Evolutionary conservation across 1,284 basidiomycete species (phyloP).

Genomic region (Filobasidium uniguttulatum): DNA sequence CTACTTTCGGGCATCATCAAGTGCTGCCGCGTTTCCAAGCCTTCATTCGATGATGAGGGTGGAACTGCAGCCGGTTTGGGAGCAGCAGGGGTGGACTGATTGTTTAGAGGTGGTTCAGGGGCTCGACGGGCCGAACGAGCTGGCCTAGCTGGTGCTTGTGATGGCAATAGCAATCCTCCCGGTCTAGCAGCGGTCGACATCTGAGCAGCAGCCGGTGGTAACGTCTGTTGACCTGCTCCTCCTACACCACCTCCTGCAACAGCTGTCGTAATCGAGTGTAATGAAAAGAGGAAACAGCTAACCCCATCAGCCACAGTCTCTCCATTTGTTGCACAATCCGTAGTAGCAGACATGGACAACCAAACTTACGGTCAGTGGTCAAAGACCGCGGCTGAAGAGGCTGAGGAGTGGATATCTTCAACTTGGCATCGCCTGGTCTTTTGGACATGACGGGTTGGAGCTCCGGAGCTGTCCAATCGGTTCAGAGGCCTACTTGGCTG

Average conservation of each 20-base stretch:
- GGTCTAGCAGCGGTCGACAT: not conserved
- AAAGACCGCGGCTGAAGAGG: slow-evolving; percentile 11
- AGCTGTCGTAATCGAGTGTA: not conserved
- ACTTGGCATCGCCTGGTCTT: no score
- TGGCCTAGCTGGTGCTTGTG: not conserved
- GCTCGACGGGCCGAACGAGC: slow-evolving; percentile 1
- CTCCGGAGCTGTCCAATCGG: no score
- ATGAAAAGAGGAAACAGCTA: not conserved
- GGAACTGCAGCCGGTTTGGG: not conserved
- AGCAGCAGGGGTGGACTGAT: no score
- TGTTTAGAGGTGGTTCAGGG: not conserved
- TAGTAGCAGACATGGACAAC: no score
- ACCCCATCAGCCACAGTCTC: not conserved
- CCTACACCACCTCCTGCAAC: no score
- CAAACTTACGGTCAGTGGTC: no score
- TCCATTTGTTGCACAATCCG: not conserved
- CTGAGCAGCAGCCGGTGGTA: no score
- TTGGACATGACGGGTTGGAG: no score
- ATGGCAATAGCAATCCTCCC: not conserved
- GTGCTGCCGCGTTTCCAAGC: not conserved
- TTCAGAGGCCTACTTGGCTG: no score
- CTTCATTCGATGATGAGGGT: not conserved
- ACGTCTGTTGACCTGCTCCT: no score
- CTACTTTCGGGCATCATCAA: no score
- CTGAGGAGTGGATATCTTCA: slow-evolving; percentile 14